phyloP scores from a whole-genome alignment of 768 basidiomycete species.

The Infundibulicybe gibba region DNA sequence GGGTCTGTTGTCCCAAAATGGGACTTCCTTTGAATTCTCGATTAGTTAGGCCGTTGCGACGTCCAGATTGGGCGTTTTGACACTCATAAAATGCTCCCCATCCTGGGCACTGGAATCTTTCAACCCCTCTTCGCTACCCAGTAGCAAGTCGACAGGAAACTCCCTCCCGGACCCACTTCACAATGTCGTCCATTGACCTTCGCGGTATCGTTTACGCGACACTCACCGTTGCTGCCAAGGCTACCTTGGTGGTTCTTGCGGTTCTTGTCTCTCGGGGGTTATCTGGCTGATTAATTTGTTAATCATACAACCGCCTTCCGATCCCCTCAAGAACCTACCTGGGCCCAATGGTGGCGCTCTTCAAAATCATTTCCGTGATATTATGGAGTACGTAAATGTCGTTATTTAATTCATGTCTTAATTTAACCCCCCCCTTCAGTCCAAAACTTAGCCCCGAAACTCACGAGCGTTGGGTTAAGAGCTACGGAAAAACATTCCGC shows the following conservation, averaged over 20 bases:
- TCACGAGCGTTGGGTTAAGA: constrained; percentile 39
- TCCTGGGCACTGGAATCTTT: neutral
- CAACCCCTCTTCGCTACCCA: neutral
- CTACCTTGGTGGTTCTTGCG: constrained; percentile 20
- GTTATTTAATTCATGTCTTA: neutral
- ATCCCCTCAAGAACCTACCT: constrained; percentile 44
- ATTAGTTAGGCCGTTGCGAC: constrained; percentile 3
- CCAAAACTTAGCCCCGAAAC: constrained; percentile 36
- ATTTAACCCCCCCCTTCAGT: constrained; percentile 19
- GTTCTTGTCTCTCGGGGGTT: constrained; percentile 30
- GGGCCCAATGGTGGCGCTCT: constrained; percentile 40
- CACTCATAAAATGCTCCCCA: neutral
- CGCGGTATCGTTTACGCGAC: constrained; percentile 2
- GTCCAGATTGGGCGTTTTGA: constrained; percentile 1
- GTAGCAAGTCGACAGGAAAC: neutral
- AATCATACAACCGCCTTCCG: constrained; percentile 38
- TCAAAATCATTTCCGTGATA: constrained; percentile 39
- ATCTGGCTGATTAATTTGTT: constrained; percentile 41
- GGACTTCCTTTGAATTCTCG: constrained; percentile 6
- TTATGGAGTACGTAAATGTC: constrained; percentile 38
- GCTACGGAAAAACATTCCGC: constrained; percentile 47
- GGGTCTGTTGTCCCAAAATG: constrained; percentile 1
- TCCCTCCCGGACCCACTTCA: constrained; percentile 1
- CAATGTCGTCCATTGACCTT: constrained; percentile 2
- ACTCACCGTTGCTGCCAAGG: constrained; percentile 17